These are phyloP conservation scores for Candida arabinofermentans DNA, from an alignment of 805 yeast genomes.

Conservation along the genomic window DNA sequence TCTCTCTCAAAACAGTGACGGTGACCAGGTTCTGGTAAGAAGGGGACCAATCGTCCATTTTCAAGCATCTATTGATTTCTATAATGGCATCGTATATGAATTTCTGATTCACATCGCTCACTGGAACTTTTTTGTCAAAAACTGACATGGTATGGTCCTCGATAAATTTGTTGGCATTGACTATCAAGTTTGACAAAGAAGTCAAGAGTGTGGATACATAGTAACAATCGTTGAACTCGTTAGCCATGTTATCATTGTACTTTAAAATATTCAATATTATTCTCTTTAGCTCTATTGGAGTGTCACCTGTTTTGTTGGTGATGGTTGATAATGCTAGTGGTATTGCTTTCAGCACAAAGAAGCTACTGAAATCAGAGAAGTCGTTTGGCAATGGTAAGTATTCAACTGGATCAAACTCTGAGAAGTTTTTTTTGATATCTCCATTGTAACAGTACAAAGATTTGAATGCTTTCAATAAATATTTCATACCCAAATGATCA, in stretches of 20 bases:
- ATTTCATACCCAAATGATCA: slow-evolving; percentile 68
- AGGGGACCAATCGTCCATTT: slow-evolving; percentile 85
- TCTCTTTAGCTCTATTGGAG: slow-evolving; percentile 51
- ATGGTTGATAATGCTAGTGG: slow-evolving; percentile 58
- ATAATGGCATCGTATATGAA: slow-evolving; percentile 47
- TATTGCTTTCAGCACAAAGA: slow-evolving; percentile 67
- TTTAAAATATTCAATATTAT: slow-evolving; percentile 68
- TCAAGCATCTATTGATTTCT: slow-evolving; percentile 70
- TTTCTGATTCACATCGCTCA: slow-evolving; percentile 27
- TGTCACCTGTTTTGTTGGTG: slow-evolving; percentile 56
- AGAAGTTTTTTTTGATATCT: slow-evolving; percentile 23
- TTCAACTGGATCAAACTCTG: slow-evolving; percentile 33
- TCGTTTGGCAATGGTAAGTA: slow-evolving; percentile 75
- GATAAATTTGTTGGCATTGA: slow-evolving; percentile 22
- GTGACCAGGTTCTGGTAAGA: slow-evolving; percentile 59
- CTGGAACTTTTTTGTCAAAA: slow-evolving; percentile 8
- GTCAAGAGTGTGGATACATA: slow-evolving; percentile 58
- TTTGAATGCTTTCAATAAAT: slow-evolving; percentile 67
- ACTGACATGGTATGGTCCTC: slow-evolving; percentile 20
- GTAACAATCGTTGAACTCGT: slow-evolving; percentile 67
- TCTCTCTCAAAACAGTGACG: slow-evolving; percentile 52
- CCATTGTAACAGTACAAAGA: slow-evolving; percentile 67
- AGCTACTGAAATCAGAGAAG: slow-evolving; percentile 65
- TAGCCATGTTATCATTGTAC: slow-evolving; percentile 82
- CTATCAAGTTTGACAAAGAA: slow-evolving; percentile 40